These are phyloP conservation scores for Ophiostoma sp. DNA, from an alignment of 2,329 filamentous ascomycete species.

Conservation along the genomic window DNA sequence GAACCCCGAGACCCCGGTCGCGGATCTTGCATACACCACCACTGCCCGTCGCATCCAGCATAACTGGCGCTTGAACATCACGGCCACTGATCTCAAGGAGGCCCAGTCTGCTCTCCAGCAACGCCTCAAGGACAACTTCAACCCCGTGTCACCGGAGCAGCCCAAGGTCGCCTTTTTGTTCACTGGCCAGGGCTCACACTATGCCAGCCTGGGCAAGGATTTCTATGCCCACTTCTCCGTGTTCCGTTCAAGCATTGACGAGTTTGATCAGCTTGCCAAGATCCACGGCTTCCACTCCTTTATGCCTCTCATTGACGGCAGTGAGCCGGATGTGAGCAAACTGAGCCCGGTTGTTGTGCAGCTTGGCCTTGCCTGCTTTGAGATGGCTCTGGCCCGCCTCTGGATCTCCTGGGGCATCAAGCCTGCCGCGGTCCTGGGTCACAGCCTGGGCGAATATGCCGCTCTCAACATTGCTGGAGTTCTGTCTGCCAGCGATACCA, in stretches of 20 bases:
- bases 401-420: conserved; percentile 54
- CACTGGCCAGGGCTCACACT: conserved; percentile 53
- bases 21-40: conserved; percentile 60
- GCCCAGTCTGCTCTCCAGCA: conserved; percentile 41
- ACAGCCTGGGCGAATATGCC: conserved; percentile 69
- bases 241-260: conserved; percentile 50
- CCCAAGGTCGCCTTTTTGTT: conserved; percentile 51
- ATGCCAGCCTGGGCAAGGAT: conserved; percentile 48
- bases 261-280: conserved; percentile 50
- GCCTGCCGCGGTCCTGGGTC: conserved; percentile 52
- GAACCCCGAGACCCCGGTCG: conserved; percentile 48
- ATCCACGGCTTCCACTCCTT: conserved; percentile 54
- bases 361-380: conserved; percentile 49
- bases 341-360: conserved; percentile 50
- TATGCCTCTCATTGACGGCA: conserved; percentile 47
- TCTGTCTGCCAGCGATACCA: conserved; percentile 63
- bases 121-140: conserved; percentile 41
- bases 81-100: conserved; percentile 40
- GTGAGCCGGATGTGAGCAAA: conserved; percentile 40
- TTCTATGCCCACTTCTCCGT: conserved; percentile 44
- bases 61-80: conserved; percentile 49
- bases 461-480: conserved; percentile 67
- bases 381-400: conserved; percentile 53
- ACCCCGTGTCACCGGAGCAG: conserved; percentile 40
- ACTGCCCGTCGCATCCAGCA: conserved; percentile 62